phyloP scores from a whole-genome alignment of 2,329 filamentous ascomycete species.

The Arthroderma uncinatum region DNA sequence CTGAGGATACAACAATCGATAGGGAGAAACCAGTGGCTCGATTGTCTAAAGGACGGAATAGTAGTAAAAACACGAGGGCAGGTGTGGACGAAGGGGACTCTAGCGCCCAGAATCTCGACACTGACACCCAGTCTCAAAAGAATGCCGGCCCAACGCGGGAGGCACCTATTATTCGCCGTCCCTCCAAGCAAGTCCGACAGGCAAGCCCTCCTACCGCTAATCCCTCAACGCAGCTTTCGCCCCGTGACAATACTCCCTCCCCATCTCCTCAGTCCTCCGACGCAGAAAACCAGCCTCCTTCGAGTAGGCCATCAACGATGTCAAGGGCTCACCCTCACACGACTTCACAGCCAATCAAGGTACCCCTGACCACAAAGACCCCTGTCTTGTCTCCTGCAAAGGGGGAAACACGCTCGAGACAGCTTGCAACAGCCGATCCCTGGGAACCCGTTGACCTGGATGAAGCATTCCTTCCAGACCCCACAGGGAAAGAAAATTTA shows the following conservation, averaged over 20 bases:
- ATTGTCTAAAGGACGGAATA: background rate
- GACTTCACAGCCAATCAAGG: slow-evolving; percentile 27
- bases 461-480: slow-evolving; percentile 37
- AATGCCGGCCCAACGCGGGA: background rate
- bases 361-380: slow-evolving; percentile 35
- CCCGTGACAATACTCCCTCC: slow-evolving; percentile 45
- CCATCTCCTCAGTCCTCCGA: slow-evolving; percentile 66
- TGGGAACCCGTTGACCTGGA: slow-evolving; percentile 75
- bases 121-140: background rate
- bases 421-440: slow-evolving; percentile 45
- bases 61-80: background rate
- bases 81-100: background rate
- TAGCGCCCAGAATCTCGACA: background rate
- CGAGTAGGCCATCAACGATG: slow-evolving; percentile 47
- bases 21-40: background rate
- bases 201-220: background rate
- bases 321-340: slow-evolving; percentile 26
- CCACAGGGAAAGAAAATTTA: slow-evolving; percentile 39
- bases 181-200: background rate
- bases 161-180: background rate
- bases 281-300: slow-evolving; percentile 67
- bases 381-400: slow-evolving; percentile 49
- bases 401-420: slow-evolving; percentile 36
- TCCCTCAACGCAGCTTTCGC: slow-evolving; percentile 13
- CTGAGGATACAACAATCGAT: background rate